Conservation (phyloP, 2,329 filamentous ascomycete species). For the Cladosporium austrohemisphaericum region DNA sequence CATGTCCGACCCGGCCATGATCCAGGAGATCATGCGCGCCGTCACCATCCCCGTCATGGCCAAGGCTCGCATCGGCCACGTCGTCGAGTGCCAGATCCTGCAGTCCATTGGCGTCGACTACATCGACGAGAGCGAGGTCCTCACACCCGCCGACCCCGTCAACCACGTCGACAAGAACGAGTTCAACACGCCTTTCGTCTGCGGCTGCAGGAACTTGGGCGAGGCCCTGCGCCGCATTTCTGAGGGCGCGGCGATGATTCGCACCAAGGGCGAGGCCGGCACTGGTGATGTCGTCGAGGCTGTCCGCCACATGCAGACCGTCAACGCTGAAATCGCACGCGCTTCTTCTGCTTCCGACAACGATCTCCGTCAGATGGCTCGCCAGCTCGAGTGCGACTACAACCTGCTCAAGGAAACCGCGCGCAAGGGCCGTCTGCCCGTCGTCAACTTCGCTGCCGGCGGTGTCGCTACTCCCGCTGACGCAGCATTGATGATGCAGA, state of each 20-base stretch:
- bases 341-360: slow-evolving; percentile 64
- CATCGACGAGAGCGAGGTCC: slow-evolving; percentile 96
- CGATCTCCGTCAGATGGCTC: slow-evolving; percentile 73
- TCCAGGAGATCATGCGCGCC: slow-evolving; percentile 88
- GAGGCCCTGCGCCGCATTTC: slow-evolving; percentile 87
- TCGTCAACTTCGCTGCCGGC: slow-evolving; percentile 98
- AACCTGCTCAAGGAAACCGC: slow-evolving; percentile 81
- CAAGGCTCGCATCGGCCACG: slow-evolving; percentile 95
- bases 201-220: slow-evolving; percentile 89
- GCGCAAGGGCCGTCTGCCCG: slow-evolving; percentile 79
- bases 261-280: slow-evolving; percentile 96
- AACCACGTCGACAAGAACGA: slow-evolving; percentile 87
- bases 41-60: slow-evolving; percentile 99
- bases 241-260: slow-evolving; percentile 97
- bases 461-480: slow-evolving; percentile 98
- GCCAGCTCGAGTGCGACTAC: slow-evolving; percentile 75
- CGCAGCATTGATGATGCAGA: slow-evolving; percentile 97
- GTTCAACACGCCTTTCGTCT: slow-evolving; percentile 88
- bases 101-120: slow-evolving; percentile 94
- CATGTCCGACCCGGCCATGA: slow-evolving; percentile 94
- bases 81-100: slow-evolving; percentile 97
- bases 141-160: slow-evolving; percentile 86
- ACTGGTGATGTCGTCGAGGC: slow-evolving; percentile 97
- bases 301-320: slow-evolving; percentile 90
- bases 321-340: slow-evolving; percentile 74